phyloP scores from a whole-genome alignment of 2,329 filamentous ascomycete genomes.

The Chalara sp. region DNA sequence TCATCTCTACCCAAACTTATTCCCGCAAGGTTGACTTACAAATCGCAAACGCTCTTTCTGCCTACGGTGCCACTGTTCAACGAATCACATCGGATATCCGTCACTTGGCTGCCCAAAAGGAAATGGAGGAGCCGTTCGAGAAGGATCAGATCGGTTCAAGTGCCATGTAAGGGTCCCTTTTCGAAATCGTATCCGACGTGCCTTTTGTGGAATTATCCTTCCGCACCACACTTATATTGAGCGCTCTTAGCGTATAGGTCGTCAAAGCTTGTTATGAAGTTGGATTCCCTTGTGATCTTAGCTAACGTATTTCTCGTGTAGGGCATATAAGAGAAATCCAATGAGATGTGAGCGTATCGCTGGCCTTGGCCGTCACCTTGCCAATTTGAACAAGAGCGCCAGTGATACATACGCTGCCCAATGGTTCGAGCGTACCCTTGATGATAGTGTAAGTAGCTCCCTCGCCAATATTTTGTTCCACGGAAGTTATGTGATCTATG shows the following conservation, averaged over 20 bases:
- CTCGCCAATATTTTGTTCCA: no score
- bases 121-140: slow-evolving; percentile 74
- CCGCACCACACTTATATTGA: no score
- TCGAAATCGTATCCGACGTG: no score
- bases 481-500: no score
- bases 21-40: slow-evolving; percentile 64
- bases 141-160: slow-evolving; percentile 68
- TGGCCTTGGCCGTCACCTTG: slow-evolving; percentile 39
- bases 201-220: no score
- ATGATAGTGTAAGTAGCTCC: neutral
- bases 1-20: slow-evolving; percentile 57
- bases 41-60: slow-evolving; percentile 66
- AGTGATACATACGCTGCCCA: slow-evolving; percentile 63
- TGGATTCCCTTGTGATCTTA: no score
- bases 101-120: slow-evolving; percentile 1
- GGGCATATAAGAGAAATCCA: slow-evolving; percentile 39
- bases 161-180: slow-evolving; percentile 35
- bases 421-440: slow-evolving; percentile 45
- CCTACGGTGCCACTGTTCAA: slow-evolving; percentile 52
- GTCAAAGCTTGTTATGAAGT: no score
- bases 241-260: no score
- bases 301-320: neutral
- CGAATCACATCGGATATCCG: slow-evolving; percentile 39
- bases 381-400: slow-evolving; percentile 25
- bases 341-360: slow-evolving; percentile 44